Conservation (phyloP, 805 yeast genomes). For the Schwanniomyces pseudopolymorphus region DNA sequence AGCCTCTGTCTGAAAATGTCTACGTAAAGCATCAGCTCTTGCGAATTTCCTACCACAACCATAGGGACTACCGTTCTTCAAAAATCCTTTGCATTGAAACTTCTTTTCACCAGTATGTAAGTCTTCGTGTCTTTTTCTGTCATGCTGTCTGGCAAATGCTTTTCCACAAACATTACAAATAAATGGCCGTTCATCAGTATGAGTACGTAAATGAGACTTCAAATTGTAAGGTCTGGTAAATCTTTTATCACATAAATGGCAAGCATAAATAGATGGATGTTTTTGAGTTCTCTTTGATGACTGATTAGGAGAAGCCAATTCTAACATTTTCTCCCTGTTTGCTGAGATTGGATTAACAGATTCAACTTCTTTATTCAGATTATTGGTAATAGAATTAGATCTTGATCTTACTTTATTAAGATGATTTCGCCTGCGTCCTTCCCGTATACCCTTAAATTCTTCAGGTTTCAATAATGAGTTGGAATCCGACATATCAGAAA, state of each 20-base stretch:
- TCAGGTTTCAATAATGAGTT: constrained; percentile 30
- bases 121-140: constrained; percentile 46
- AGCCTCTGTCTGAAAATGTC: constrained; percentile 49
- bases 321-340: constrained; percentile 59
- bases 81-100: constrained; percentile 66
- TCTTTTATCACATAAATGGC: constrained; percentile 79
- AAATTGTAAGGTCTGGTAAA: constrained; percentile 93
- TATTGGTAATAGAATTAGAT: constrained; percentile 27
- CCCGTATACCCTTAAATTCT: constrained; percentile 38
- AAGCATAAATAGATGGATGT: constrained; percentile 72
- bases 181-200: constrained; percentile 80
- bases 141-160: constrained; percentile 59
- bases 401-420: constrained; percentile 21
- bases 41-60: constrained; percentile 49
- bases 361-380: constrained; percentile 26
- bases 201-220: constrained; percentile 89
- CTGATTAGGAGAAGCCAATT: constrained; percentile 59
- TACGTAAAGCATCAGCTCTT: constrained; percentile 44
- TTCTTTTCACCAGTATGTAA: constrained; percentile 75
- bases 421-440: constrained; percentile 40
- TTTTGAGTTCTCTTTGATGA: constrained; percentile 60
- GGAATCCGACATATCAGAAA: constrained; percentile 12
- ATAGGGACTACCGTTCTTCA: constrained; percentile 53
- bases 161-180: constrained; percentile 73
- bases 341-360: constrained; percentile 21